Evolutionary conservation across 805 yeast genomes (phyloP), one percentile per base, ranked within the genome.

Genomic region (Ogataea chonburiensis): DNA sequence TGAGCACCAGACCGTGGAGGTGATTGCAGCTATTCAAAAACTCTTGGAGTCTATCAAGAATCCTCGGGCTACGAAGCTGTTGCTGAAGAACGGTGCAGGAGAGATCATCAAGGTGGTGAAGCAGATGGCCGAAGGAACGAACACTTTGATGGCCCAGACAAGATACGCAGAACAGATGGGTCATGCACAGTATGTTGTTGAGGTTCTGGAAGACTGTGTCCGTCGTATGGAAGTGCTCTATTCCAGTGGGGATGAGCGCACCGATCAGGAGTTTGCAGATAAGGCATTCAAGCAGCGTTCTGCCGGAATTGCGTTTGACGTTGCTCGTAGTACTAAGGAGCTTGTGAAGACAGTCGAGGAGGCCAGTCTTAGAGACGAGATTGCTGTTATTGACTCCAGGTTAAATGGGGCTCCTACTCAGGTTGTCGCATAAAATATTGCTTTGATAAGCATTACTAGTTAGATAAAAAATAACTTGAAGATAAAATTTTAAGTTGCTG

Each of bases 281-380:
- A 83, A 85, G 59, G 84, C 84, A 50, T 82, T 87, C 66, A 86
- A 86, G 62, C 97, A 91, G 62, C 76, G 97, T 53, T 75, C 91
- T 47, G 98, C 98, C 0, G 97, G 97, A 2, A 83, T 89, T 49
- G 91, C 96, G 18, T 91, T 88, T 65, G 98, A 91, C 59, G 86
- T 91, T 64, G 97, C 97, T 16, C 88, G 91, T 62, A 84, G 95
- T 60, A 91, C 97, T 5, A 91, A 89, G 60, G 98, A 91, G 61
- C 72, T 91, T 55, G 98, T 91, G 14, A 89, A 89, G 65, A 86
- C 95, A 1, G 96, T 91, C 5, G 97, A 91, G 58, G 97, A 89
- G 57, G 95, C 95, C 16, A 83, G 89, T 54, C 67, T 89, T 52
- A 82, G 82, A 53, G 89, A 83, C 48, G 96, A 88, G 52, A 84